A percentile compares a stretch with the other conserved stretches of the same genome.
Conservation (phyloP, 1,284 basidiomycete species). For the Moesziomyces globuligerus region DNA sequence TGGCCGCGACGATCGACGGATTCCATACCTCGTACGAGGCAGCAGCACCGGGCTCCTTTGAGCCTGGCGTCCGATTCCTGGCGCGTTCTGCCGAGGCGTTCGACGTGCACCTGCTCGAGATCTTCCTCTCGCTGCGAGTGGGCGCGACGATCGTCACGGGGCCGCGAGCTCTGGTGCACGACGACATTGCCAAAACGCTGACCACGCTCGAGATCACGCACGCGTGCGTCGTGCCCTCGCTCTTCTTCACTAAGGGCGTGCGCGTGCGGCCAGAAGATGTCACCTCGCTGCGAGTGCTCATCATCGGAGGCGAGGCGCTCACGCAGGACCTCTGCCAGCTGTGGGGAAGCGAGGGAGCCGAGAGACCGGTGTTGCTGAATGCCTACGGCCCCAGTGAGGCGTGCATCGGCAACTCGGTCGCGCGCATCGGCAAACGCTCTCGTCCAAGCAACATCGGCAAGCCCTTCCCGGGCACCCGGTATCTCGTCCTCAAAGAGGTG, state of each 20-base stretch:
- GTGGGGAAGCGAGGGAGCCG: constrained; percentile 45
- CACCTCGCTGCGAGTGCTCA: constrained; percentile 52
- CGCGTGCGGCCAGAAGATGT: constrained; percentile 51
- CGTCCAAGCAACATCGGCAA: constrained; percentile 53
- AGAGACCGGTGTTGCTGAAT: constrained; percentile 53
- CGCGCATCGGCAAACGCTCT: constrained; percentile 40
- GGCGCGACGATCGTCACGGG: constrained; percentile 65
- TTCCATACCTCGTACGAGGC: constrained; percentile 47
- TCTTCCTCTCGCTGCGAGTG: constrained; percentile 59
- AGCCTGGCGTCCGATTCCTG: constrained; percentile 50
- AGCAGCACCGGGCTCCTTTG: constrained; percentile 47
- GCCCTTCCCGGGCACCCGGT: constrained; percentile 59
- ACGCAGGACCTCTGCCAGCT: constrained; percentile 46
- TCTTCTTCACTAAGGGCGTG: constrained; percentile 59
- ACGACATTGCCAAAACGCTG: constrained; percentile 61
- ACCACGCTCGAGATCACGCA: constrained; percentile 55
- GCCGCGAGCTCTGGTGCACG: constrained; percentile 53
- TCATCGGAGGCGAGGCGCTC: constrained; percentile 64
- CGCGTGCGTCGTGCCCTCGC: constrained; percentile 64
- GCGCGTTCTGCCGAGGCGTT: constrained; percentile 64
- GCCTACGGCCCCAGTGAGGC: constrained; percentile 65
- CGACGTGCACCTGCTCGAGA: constrained; percentile 66
- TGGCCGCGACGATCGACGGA: constrained; percentile 54
- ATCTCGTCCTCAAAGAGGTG: constrained; percentile 46
- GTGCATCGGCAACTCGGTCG: constrained; percentile 62